phyloP scores from a whole-genome alignment of 768 basidiomycete species.

The Tulasnella sp. region DNA sequence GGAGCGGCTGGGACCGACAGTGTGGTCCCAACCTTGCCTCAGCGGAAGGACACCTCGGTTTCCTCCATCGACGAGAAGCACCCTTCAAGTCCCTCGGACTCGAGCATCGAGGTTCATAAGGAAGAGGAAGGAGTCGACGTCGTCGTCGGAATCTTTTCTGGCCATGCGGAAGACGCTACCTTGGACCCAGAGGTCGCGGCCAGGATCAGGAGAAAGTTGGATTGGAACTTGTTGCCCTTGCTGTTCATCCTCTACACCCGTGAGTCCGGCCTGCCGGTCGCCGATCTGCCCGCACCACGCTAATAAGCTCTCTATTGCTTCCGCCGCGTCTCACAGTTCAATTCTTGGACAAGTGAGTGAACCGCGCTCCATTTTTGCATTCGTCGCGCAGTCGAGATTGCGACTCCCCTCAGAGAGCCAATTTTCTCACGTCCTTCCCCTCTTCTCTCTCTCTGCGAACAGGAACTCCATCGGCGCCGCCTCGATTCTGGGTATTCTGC shows the following conservation, averaged over 20 bases:
- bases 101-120: constrained; percentile 13
- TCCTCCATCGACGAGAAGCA: constrained; percentile 27
- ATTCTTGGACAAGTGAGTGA: constrained; percentile 34
- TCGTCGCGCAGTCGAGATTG: background rate
- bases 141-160: constrained; percentile 4
- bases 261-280: background rate
- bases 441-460: background rate
- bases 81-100: background rate
- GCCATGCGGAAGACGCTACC: constrained; percentile 21
- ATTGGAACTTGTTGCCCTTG: constrained; percentile 22
- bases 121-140: constrained; percentile 23
- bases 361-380: background rate
- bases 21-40: background rate
- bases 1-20: background rate
- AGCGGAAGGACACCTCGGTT: background rate
- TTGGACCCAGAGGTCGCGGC: constrained; percentile 5
- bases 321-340: constrained; percentile 29
- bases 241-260: constrained; percentile 22
- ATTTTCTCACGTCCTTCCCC: background rate
- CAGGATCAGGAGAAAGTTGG: constrained; percentile 16
- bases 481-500: constrained; percentile 32
- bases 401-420: background rate
- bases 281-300: background rate
- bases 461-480: constrained; percentile 32
- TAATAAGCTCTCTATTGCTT: background rate